phyloP scores from a whole-genome alignment of 2,329 filamentous ascomycete genomes.

The Alternaria atra region DNA sequence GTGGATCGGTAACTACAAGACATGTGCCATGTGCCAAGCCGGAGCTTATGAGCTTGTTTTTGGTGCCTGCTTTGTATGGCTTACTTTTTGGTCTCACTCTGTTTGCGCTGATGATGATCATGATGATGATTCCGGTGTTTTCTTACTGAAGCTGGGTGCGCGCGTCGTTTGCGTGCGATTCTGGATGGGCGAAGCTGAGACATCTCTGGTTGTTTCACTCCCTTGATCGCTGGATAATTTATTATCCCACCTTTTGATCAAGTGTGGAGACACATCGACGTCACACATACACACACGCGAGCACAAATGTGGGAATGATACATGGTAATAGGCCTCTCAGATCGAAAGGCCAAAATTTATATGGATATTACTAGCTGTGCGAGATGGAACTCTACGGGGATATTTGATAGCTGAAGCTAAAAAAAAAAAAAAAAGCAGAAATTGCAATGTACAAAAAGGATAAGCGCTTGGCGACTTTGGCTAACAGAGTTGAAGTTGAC shows the following conservation, averaged over 20 bases:
- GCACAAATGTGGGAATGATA: not conserved
- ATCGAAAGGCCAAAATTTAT: not conserved
- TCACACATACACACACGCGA: not conserved
- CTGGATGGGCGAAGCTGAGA: too few relatives aligned
- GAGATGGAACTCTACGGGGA: not conserved
- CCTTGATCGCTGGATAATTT: not conserved
- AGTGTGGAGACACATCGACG: not conserved
- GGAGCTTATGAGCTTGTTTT: not conserved
- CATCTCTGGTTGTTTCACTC: too few relatives aligned
- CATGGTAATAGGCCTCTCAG: not conserved
- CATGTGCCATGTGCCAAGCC: not conserved
- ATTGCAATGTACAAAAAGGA: slow-evolving; percentile 2
- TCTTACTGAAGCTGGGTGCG: too few relatives aligned
- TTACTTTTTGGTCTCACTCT: not conserved
- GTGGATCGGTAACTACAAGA: not conserved
- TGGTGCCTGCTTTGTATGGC: not conserved
- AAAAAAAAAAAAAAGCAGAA: not conserved
- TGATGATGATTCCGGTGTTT: too few relatives aligned
- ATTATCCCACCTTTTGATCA: not conserved
- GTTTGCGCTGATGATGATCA: too few relatives aligned
- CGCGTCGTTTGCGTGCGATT: too few relatives aligned
- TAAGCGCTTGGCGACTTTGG: not conserved
- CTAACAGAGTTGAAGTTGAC: not conserved
- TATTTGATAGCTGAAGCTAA: slow-evolving; percentile 1
- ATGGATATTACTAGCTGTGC: not conserved